Percentiles rank a stretch among this genome's conserved stretches.
phyloP scores from a whole-genome alignment of 352 stramenopile species.

The Phytopythium aichiense region DNA sequence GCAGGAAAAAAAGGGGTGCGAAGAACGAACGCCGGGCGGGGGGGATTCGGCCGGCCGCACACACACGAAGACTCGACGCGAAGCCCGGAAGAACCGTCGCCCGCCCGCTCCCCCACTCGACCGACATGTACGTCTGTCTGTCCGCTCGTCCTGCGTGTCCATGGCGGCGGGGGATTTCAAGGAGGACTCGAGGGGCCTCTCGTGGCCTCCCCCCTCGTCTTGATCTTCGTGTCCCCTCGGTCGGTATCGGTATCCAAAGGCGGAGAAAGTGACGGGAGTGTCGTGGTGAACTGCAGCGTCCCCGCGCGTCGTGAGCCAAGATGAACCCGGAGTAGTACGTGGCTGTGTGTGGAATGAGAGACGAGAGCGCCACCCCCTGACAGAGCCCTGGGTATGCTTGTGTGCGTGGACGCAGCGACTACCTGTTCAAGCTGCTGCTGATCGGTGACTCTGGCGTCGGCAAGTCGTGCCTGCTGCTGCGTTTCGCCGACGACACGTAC shows the following conservation, averaged over 20 bases:
- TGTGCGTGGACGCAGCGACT: slow-evolving; percentile 84
- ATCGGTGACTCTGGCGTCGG: slow-evolving; percentile 98
- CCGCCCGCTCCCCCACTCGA: not conserved
- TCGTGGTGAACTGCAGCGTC: not conserved
- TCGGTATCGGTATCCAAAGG: not conserved
- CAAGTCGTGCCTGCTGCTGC: slow-evolving; percentile 98
- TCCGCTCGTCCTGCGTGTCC: not conserved
- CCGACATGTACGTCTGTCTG: not conserved
- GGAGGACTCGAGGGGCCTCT: not conserved
- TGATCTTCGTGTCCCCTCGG: not conserved
- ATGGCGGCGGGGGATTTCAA: not conserved
- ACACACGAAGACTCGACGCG: slow-evolving; percentile 4
- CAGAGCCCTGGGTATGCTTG: not conserved
- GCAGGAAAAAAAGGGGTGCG: not conserved
- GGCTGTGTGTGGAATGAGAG: slow-evolving; percentile 2
- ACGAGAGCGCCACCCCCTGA: slow-evolving; percentile 7
- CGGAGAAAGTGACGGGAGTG: not conserved
- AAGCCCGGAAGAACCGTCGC: not conserved
- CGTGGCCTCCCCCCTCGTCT: not conserved
- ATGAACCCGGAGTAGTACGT: slow-evolving; percentile 95
- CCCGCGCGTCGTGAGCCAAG: slow-evolving; percentile 12
- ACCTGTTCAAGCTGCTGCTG: slow-evolving; percentile 97
- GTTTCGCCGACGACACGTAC: slow-evolving; percentile 99
- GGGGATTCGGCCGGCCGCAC: not conserved
- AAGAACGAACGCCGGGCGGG: not conserved